Evolutionary conservation across 768 basidiomycete genomes (phyloP).

Genomic region (Phaeolepiota aurea): DNA sequence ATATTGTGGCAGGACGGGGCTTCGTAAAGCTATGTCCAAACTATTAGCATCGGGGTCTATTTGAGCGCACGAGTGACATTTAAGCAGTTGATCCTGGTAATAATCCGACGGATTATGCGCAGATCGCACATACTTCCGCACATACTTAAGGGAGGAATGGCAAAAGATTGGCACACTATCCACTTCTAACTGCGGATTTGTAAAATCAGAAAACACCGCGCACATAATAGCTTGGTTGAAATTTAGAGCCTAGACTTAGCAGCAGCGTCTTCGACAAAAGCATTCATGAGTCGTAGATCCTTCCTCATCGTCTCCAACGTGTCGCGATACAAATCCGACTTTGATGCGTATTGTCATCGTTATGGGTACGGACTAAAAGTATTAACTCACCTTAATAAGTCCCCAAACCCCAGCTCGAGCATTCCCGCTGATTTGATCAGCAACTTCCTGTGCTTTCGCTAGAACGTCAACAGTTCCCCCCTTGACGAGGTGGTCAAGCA

Average conservation of each 20-base stretch:
- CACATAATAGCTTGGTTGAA: too few species aligned
- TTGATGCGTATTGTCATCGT: not conserved
- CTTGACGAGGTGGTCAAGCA: constrained; percentile 64
- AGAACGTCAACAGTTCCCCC: constrained; percentile 55
- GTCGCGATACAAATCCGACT: constrained; percentile 51
- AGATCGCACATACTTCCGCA: too few species aligned
- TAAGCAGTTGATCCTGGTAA: too few species aligned
- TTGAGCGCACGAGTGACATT: too few species aligned
- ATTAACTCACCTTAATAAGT: constrained; percentile 48
- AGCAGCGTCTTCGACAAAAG: constrained; percentile 38
- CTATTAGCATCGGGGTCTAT: too few species aligned
- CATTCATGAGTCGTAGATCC: constrained; percentile 24
- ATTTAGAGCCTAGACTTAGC: constrained; percentile 40
- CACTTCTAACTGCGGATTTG: too few species aligned
- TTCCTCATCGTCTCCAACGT: constrained; percentile 34
- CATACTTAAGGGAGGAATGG: too few species aligned
- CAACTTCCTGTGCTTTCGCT: constrained; percentile 56
- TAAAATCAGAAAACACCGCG: too few species aligned
- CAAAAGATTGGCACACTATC: too few species aligned
- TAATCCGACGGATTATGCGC: too few species aligned
- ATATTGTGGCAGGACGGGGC: too few species aligned
- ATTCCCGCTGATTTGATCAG: constrained; percentile 38
- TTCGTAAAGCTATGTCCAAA: too few species aligned
- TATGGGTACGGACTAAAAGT: not conserved
- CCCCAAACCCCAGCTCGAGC: constrained; percentile 64